Base-by-base conservation (phyloP, 305 asterid genomes). In the Solanum aculeatissimum region DNA sequence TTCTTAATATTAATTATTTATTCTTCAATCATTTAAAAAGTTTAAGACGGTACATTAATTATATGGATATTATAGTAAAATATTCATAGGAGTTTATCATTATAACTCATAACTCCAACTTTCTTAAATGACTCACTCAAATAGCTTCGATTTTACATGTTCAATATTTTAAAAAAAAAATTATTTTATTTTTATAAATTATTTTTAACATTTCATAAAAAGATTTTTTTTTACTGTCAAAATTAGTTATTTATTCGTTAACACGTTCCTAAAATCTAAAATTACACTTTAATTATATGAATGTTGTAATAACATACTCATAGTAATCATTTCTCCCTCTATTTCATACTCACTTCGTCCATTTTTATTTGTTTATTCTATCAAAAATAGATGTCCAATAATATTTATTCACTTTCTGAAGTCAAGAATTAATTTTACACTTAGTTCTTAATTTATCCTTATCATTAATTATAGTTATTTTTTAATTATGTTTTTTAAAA, bases 81-180 rank as follows among this genome's bases (percentile, higher is more conserved):
- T 1, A 35, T 35, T 35, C 40, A 23, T 14, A 21, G 81, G 60
- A 43, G 43, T 9, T 49, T 43, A 25, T 75, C 62, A 87, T 86
- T 85, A 83, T 86, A 84, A 85, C 85, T 87, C 89, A 85, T 74
- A 69, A 86, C 86, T 84, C 90, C 89, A 87, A 85, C 90, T 89
- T 87, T 87, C 91, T 86, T 83, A 85, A 84, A 86, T 85, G 87
- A 87, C 82, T 85, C 87, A 81, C 85, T 85, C 82, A 82, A 72
- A 68, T 83, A 86, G 82, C 11, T 58, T 10, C 3, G 2, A 29
- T 58, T 58, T 58, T 58, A 27, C 43, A 4, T 58, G 15, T 58
- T 10, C 16, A 1, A 16, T 21, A 58, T 58, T 58, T 58, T 15
- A 58, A 58, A 58, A 58, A 58, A n/a, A 58, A 19, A 1, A 0